phyloP scores from a whole-genome alignment of 495 filamentous ascomycete species.

The Aspergillus asperescens region DNA sequence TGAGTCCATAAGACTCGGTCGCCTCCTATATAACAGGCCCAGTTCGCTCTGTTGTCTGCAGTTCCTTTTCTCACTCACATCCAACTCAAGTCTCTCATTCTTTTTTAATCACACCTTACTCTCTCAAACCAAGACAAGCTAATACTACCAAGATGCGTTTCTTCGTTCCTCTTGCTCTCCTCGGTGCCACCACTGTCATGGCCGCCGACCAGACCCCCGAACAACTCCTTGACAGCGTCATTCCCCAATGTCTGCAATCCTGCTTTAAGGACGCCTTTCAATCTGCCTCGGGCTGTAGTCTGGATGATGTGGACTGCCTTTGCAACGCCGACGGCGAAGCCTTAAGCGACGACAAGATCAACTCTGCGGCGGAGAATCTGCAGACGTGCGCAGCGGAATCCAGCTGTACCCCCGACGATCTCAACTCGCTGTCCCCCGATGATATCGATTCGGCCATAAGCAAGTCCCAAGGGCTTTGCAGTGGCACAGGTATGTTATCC shows the following conservation, averaged over 20 bases:
- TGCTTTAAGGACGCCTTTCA: neutral
- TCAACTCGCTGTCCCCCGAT: too few relatives aligned
- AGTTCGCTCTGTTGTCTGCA: too few relatives aligned
- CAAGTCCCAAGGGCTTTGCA: too few relatives aligned
- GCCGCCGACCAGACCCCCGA: neutral
- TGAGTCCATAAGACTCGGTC: neutral
- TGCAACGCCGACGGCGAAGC: neutral
- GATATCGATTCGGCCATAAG: too few relatives aligned
- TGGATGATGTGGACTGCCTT: neutral
- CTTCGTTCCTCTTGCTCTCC: neutral
- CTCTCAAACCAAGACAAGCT: neutral
- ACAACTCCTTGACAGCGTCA: neutral
- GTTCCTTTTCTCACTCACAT: neutral
- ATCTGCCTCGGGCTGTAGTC: neutral
- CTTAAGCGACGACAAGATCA: neutral
- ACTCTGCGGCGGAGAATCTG: neutral
- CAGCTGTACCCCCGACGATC: too few relatives aligned
- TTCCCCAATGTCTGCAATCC: neutral
- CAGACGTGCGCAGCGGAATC: neutral
- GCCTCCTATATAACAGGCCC: neutral
- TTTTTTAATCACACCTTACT: neutral
- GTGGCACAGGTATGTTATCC: neutral
- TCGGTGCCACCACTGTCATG: slow-evolving; percentile 1
- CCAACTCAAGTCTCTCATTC: neutral
- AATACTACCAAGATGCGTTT: slow-evolving; percentile 4